phyloP scores from a whole-genome alignment of 2,329 filamentous ascomycete species.

The Didymella lethalis region DNA sequence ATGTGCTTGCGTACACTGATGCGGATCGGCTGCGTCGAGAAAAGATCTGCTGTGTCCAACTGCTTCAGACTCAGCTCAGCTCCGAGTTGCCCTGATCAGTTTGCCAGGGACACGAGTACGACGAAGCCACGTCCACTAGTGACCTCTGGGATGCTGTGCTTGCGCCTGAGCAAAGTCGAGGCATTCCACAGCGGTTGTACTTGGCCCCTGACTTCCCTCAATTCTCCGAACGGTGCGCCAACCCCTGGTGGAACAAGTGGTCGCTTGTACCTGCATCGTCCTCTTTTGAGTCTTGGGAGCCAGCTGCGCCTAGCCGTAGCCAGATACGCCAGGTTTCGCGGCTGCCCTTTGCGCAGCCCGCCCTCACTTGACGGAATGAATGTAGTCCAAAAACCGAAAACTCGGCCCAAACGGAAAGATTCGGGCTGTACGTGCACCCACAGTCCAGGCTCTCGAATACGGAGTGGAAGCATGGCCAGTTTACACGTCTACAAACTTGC shows the following conservation, averaged over 20 bases:
- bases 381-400: not conserved
- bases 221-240: not conserved
- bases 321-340: constrained; percentile 2
- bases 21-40: constrained; percentile 7
- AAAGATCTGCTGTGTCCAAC: constrained; percentile 4
- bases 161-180: constrained; percentile 4
- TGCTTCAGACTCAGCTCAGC: constrained; percentile 10
- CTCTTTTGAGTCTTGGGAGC: not conserved
- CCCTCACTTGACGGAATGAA: not conserved
- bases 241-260: constrained; percentile 9
- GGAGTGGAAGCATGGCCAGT: not conserved
- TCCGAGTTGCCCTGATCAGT: not conserved
- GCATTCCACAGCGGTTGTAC: constrained; percentile 2
- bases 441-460: not conserved
- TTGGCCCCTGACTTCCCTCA: constrained; percentile 3
- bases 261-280: constrained; percentile 20
- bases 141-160: constrained; percentile 2
- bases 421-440: not conserved
- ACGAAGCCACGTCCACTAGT: constrained; percentile 4
- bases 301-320: not conserved
- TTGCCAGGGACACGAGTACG: constrained; percentile 16
- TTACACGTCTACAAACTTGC: not conserved
- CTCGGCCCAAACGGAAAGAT: not conserved
- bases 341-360: constrained; percentile 3
- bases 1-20: constrained; percentile 20